A percentile compares a stretch with the other conserved stretches of the same genome.
These are phyloP conservation scores for Berberis vulgaris DNA, from an alignment of 164 flowering plant species.

Conservation along the genomic window DNA sequence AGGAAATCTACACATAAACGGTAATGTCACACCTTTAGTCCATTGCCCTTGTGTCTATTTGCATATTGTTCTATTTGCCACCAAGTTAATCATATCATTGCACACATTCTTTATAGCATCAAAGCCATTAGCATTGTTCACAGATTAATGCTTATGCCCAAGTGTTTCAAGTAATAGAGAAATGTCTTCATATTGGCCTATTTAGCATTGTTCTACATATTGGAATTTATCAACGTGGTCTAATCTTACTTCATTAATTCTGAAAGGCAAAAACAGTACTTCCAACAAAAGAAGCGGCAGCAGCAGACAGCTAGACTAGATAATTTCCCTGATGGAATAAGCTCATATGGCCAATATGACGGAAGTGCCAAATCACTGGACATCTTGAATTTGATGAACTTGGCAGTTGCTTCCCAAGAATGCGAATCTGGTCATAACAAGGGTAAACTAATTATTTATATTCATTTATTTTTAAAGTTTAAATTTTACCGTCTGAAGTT, in stretches of 20 bases:
- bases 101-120: too few species aligned
- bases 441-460: conserved; percentile 43
- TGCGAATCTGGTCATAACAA: conserved; percentile 14
- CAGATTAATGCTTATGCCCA: too few species aligned
- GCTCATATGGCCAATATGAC: conserved; percentile 9
- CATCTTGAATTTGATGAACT: conserved; percentile 50
- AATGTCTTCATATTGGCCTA: too few species aligned
- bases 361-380: conserved; percentile 56
- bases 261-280: conserved; percentile 83
- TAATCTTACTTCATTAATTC: background rate
- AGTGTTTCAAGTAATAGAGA: too few species aligned
- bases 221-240: background rate
- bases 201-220: too few species aligned
- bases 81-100: too few species aligned
- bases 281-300: conserved; percentile 71
- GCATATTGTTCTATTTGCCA: too few species aligned
- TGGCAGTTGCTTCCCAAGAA: conserved; percentile 36
- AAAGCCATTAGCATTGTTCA: too few species aligned
- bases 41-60: too few species aligned
- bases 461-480: background rate
- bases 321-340: conserved; percentile 24
- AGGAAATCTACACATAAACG: conserved; percentile 71
- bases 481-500: too few species aligned
- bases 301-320: conserved; percentile 32
- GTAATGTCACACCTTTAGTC: too few species aligned